These are phyloP conservation scores for Fusarium transvaalense DNA, from an alignment of 2,329 filamentous ascomycete species.

Conservation along the genomic window DNA sequence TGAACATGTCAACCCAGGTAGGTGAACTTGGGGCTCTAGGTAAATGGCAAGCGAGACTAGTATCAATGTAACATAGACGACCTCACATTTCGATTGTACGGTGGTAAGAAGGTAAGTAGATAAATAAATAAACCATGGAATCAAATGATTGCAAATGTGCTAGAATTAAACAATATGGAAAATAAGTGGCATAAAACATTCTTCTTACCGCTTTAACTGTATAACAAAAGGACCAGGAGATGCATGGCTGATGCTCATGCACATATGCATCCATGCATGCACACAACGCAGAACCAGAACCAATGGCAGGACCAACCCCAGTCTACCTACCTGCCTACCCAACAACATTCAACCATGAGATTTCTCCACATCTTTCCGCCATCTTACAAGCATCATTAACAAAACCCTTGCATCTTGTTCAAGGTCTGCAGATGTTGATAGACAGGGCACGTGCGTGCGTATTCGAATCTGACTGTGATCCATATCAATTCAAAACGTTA, in stretches of 20 bases:
- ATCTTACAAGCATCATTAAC: slow-evolving; percentile 33
- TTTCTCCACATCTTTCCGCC: slow-evolving; percentile 30
- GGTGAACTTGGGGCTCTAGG: not conserved
- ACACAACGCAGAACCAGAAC: slow-evolving; percentile 2
- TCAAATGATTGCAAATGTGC: slow-evolving; percentile 20
- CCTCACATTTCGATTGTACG: slow-evolving; percentile 2
- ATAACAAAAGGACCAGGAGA: slow-evolving; percentile 24
- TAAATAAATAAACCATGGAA: no score
- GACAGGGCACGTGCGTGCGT: slow-evolving; percentile 21
- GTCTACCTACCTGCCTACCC: not conserved
- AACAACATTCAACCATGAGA: not conserved
- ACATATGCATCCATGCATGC: slow-evolving; percentile 1
- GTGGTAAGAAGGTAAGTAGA: not conserved
- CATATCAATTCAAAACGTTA: not conserved
- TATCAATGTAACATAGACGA: not conserved
- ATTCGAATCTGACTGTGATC: not conserved
- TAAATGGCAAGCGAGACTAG: slow-evolving; percentile 7
- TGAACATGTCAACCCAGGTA: not conserved
- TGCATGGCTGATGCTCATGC: slow-evolving; percentile 29
- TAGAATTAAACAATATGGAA: not conserved
- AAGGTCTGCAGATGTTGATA: slow-evolving; percentile 11
- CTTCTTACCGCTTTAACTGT: slow-evolving; percentile 20
- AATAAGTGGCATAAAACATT: slow-evolving; percentile 5
- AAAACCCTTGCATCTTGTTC: slow-evolving; percentile 12
- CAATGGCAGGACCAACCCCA: not conserved